Base-by-base conservation (phyloP, 495 filamentous ascomycete species). In the Jackrogersella multiformis region DNA sequence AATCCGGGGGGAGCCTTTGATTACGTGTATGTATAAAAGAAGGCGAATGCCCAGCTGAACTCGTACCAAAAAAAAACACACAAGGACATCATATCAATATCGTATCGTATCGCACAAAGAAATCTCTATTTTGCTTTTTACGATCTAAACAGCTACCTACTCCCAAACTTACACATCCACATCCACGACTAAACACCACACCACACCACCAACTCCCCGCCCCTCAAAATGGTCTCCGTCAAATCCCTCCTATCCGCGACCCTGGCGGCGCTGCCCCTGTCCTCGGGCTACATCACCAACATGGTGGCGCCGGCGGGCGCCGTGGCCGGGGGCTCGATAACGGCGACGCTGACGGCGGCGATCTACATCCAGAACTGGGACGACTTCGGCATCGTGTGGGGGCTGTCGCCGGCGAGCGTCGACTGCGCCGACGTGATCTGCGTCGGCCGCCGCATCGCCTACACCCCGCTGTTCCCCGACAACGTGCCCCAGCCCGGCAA, bases 331-430 rank as follows among this genome's bases (percentile, higher is more conserved):
- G 2, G 54, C 1, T 69, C 41, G 30, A 21, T 74, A 26, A 64
- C 48, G 5, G 62, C 49, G 10, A 71, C 69, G 5, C 60, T 74
- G 15, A 60, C 21, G 6, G 64, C 65, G 6, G 24, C 58, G 0
- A 70, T 67, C 72, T 74, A 74, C 65, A 64, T 74, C 53, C 72
- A 74, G 72, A 74, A 74, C 66, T 74, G 72, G 72, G 60, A 65
- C 55, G 72, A 74, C 72, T 74, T 64, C 66, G 64, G 66, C 55
- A 74, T 74, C 69, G 54, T 72, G 12, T 74, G 69, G 69, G 72
- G 72, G 1, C 18, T 74, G 32, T 23, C 58, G 5, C 61, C 72
- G 2, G 30, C 38, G 0, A 1, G 10, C 18, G 26, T 23, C n/a
- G 38, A 54, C 58, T 64, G 55, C 51, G 56, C 58, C 42, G 59